phyloP scores from a whole-genome alignment of 768 basidiomycete genomes.

The Rubroboletus pulcherrimus region DNA sequence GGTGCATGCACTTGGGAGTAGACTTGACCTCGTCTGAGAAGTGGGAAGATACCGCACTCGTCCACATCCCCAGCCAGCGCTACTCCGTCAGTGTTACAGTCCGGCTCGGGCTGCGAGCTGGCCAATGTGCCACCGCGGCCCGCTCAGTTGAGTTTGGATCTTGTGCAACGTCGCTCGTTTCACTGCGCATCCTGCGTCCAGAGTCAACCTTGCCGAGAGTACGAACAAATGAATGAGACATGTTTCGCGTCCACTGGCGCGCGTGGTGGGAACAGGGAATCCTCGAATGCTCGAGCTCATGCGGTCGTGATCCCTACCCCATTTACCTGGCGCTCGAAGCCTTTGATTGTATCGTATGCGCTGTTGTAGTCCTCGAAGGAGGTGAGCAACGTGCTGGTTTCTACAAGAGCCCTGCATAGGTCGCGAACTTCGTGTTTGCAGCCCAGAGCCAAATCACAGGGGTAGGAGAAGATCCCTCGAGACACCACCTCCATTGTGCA shows the following conservation, averaged over 20 bases:
- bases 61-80: not conserved
- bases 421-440: not conserved
- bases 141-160: not conserved
- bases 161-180: not conserved
- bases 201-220: not conserved
- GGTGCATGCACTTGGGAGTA: not conserved
- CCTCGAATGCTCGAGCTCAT: not conserved
- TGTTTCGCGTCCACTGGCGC: not conserved
- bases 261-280: not conserved
- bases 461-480: not conserved
- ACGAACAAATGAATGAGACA: not conserved
- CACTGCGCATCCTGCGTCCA: not conserved
- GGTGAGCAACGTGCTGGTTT: not conserved
- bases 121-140: too few relatives aligned
- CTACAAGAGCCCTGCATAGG: not conserved
- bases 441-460: not conserved
- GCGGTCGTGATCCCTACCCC: not conserved
- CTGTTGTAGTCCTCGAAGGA: not conserved
- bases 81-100: too few relatives aligned
- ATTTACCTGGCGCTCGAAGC: not conserved
- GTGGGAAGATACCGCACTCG: not conserved
- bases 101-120: not conserved
- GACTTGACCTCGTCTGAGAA: not conserved
- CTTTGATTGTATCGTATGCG: not conserved
- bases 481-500: not conserved